These are phyloP conservation scores for Chenopodium album DNA, from an alignment of 148 eudicot species.

Conservation along the genomic window DNA sequence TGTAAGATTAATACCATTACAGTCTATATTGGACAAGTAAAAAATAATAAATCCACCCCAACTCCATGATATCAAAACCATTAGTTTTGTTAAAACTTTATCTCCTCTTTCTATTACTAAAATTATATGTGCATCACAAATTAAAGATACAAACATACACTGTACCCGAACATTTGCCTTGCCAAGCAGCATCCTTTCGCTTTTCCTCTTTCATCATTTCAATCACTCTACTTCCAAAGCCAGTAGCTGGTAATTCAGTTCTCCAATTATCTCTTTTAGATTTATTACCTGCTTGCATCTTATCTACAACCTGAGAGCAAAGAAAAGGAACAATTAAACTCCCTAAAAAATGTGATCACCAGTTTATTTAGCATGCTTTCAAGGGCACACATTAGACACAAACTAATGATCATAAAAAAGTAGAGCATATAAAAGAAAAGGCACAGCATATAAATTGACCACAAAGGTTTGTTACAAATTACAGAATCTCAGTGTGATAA, in stretches of 20 bases:
- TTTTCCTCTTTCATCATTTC: conserved; percentile 71
- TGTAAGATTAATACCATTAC: neutral
- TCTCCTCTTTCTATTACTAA: neutral
- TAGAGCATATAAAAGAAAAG: neutral
- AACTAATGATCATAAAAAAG: neutral
- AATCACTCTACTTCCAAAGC: conserved; percentile 59
- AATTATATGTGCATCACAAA: neutral
- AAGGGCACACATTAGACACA: neutral
- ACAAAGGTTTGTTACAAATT: neutral
- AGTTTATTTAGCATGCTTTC: conserved; percentile 9
- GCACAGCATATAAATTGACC: neutral
- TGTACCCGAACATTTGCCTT: conserved; percentile 98
- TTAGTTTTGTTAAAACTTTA: neutral
- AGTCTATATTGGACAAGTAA: neutral
- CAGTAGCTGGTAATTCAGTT: conserved; percentile 64
- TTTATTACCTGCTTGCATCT: conserved; percentile 76
- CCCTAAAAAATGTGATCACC: conserved; percentile 10
- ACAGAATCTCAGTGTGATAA: neutral
- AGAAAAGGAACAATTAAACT: conserved; percentile 13
- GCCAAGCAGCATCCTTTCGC: conserved; percentile 78
- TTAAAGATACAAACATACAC: conserved; percentile 60
- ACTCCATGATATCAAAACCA: neutral
- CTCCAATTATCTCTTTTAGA: conserved; percentile 83
- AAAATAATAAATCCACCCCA: neutral
- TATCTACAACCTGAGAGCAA: conserved; percentile 77